Evolutionary conservation across 495 filamentous ascomycete species (phyloP), one percentile per base, ranked within the genome.

Genomic region (Penicillium malachiteum): DNA sequence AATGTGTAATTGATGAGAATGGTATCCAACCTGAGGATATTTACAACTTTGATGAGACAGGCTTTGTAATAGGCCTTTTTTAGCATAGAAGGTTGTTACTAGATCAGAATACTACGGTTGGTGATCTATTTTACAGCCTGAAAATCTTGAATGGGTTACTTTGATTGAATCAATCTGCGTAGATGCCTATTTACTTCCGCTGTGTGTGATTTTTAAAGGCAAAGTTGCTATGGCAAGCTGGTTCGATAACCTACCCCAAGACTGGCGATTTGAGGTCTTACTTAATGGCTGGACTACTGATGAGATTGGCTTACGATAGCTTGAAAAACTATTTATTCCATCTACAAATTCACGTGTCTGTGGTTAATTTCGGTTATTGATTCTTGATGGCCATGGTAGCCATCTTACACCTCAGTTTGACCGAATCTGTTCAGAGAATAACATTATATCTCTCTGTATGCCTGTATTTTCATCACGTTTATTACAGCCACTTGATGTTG

Each of bases 11-110:
- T 34, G 33, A 34, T 34, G 33, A 34, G 33, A 34, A 34, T 34
- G 33, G 33, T 11, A 5, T 7, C 37, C 1, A 32, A 39, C n/a
- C 11, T 30, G 1, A 18, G 26, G 49, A 53, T 53, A 53, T 53
- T 14, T 53, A 53, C 12, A 53, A 53, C 31, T 53, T 53, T 30
- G 32, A 46, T 37, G 31, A 53, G 50, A 53, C 33, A 6, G 33
- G 33, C 6, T 34, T 34, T 34, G 33, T 11, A 34, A 34, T 34
- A 11, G 33, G 33, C 33, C 33, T 34, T 34, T 6, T 34, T 34
- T 11, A 34, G 11, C 33, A 6, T 5, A 5, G 5, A 34, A 34
- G 11, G 33, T 34, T 6, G 11, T 34, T 6, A 34, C 33, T 6
- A 5, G 33, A 6, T 5, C 33, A 6, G 33, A 34, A 34, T 34